These are phyloP conservation scores for Haplosporangium sp. DNA, from an alignment of 371 early-diverging fungal species.

Conservation along the genomic window DNA sequence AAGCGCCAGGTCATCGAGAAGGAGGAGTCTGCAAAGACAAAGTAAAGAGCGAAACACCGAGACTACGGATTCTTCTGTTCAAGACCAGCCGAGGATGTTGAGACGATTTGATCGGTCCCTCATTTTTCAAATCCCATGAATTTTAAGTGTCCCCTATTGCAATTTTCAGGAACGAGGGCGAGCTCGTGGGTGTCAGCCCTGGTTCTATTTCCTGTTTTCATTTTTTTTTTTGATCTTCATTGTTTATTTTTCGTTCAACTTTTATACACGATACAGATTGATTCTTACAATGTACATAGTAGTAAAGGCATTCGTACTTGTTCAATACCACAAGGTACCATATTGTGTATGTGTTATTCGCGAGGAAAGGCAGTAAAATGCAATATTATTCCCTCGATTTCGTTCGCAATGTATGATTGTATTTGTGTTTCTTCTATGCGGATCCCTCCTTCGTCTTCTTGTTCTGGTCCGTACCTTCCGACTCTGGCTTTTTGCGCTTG, in stretches of 20 bases:
- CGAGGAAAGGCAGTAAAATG: too few species aligned
- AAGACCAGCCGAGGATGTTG: not conserved
- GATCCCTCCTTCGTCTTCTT: slow-evolving; percentile 35
- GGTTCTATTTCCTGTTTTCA: not conserved
- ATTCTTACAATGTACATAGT: not conserved
- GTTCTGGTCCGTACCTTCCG: slow-evolving; percentile 9
- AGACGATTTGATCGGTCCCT: not conserved
- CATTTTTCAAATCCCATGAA: not conserved
- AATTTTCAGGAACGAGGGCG: not conserved
- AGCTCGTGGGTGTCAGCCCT: not conserved
- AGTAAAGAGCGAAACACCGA: slow-evolving; percentile 9
- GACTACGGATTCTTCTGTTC: not conserved
- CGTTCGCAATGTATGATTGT: not conserved
- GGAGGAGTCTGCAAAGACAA: slow-evolving; percentile 26
- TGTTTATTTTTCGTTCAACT: not conserved
- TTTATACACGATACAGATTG: not conserved
- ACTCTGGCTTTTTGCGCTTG: slow-evolving; percentile 32
- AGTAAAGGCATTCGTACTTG: not conserved
- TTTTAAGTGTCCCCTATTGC: not conserved
- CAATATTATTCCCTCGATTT: too few species aligned
- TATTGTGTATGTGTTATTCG: not conserved
- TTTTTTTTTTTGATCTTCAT: not conserved
- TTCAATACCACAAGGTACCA: not conserved
- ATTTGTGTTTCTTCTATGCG: not conserved
- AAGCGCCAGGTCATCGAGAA: slow-evolving; percentile 47